These are phyloP conservation scores for Sugiyamaella sp. DNA, from an alignment of 1,139 yeast species.

Conservation along the genomic window DNA sequence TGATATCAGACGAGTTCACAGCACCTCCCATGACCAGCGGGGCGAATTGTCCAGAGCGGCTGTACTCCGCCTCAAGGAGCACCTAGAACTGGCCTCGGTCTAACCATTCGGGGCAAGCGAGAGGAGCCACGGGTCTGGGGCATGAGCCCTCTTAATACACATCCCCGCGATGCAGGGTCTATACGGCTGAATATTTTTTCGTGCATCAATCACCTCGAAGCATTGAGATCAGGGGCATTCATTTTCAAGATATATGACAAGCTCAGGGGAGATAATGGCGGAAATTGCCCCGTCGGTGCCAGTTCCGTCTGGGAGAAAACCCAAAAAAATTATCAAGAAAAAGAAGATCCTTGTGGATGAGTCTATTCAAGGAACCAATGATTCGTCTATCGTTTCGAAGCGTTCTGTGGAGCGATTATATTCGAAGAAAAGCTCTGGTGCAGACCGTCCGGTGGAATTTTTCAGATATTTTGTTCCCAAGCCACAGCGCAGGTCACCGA, in stretches of 20 bases:
- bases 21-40: too few relatives aligned
- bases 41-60: too few relatives aligned
- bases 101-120: too few relatives aligned
- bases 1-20: too few relatives aligned
- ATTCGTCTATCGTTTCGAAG: constrained; percentile 81
- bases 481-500: constrained; percentile 73
- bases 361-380: constrained; percentile 78
- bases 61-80: too few relatives aligned
- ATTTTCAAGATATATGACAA: too few relatives aligned
- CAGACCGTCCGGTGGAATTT: constrained; percentile 46
- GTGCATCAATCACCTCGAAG: neutral
- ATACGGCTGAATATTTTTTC: constrained; percentile 6
- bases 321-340: constrained; percentile 21
- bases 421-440: constrained; percentile 43
- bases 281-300: neutral
- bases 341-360: constrained; percentile 41
- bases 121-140: neutral
- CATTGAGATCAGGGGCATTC: too few relatives aligned
- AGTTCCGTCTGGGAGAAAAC: neutral
- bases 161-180: constrained; percentile 5
- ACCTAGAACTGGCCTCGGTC: too few relatives aligned
- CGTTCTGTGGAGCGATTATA: constrained; percentile 76
- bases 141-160: neutral
- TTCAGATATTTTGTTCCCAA: constrained; percentile 70
- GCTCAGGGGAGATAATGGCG: too few relatives aligned